phyloP scores from a whole-genome alignment of 495 filamentous ascomycete species.

The Xylaria grammica region DNA sequence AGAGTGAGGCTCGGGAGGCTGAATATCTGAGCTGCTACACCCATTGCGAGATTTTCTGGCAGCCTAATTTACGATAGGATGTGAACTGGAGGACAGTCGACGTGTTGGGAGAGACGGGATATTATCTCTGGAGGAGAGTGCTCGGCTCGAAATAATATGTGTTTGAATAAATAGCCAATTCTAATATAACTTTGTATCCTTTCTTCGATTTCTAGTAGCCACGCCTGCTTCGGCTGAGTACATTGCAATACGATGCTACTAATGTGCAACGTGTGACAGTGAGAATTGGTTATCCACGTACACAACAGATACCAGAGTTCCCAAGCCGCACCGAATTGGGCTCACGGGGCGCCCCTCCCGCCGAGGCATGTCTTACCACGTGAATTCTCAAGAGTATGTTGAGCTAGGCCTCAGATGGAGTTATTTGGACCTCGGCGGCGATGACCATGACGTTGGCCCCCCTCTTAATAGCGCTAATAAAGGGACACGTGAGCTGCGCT shows the following conservation, averaged over 20 bases:
- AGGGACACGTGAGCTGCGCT: neutral
- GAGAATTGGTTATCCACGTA: neutral
- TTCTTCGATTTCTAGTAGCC: neutral
- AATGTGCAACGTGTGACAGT: neutral
- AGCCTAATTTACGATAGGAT: neutral
- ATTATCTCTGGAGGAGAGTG: neutral
- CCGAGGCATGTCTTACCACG: neutral
- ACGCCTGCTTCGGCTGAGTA: neutral
- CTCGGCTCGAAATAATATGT: neutral
- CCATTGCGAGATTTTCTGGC: neutral
- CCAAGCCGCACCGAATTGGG: no score
- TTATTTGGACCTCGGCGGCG: neutral
- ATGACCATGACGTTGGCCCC: neutral
- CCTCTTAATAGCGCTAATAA: no score
- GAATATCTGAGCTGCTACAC: constrained; percentile 26
- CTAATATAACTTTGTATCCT: neutral
- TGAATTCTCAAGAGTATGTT: neutral
- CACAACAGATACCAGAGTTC: neutral
- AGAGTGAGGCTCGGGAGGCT: constrained; percentile 27
- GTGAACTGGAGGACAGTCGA: neutral
- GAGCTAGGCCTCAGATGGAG: neutral
- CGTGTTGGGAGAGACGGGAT: neutral
- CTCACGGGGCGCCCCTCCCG: neutral
- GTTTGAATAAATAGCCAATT: neutral
- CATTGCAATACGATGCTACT: neutral